Conservation (phyloP, 179 eudicot genomes). For the Carnegiea gigantea region DNA sequence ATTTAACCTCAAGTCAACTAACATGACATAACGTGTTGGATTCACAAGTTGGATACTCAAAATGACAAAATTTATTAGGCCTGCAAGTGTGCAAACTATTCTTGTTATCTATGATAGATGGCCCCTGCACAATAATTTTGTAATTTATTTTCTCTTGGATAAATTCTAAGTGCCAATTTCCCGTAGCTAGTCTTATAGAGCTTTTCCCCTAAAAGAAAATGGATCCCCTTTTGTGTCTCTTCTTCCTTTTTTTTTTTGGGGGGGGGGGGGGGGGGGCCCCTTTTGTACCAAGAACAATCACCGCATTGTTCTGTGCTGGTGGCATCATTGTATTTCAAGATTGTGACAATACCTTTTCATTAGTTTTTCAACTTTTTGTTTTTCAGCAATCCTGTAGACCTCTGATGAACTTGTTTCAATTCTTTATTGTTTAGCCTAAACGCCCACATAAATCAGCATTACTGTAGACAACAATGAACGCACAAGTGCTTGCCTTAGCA, state of each 20-base stretch:
- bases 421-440: background rate
- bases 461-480: constrained; percentile 1
- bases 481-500: constrained; percentile 60
- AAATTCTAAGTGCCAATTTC: background rate
- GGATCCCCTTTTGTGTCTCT: no score
- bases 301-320: background rate
- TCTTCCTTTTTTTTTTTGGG: no score
- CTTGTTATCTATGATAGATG: background rate
- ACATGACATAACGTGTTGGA: background rate
- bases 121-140: no score
- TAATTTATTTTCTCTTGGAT: background rate
- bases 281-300: background rate
- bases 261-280: no score
- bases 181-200: background rate
- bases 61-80: background rate
- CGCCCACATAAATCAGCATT: background rate
- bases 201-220: background rate
- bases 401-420: constrained; percentile 1
- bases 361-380: background rate
- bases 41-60: background rate
- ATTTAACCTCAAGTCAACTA: background rate
- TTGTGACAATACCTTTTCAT: background rate
- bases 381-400: background rate
- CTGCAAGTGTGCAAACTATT: background rate
- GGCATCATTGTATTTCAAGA: background rate